phyloP scores from a whole-genome alignment of 805 yeast species.

The Ogataea parapolymorpha region DNA sequence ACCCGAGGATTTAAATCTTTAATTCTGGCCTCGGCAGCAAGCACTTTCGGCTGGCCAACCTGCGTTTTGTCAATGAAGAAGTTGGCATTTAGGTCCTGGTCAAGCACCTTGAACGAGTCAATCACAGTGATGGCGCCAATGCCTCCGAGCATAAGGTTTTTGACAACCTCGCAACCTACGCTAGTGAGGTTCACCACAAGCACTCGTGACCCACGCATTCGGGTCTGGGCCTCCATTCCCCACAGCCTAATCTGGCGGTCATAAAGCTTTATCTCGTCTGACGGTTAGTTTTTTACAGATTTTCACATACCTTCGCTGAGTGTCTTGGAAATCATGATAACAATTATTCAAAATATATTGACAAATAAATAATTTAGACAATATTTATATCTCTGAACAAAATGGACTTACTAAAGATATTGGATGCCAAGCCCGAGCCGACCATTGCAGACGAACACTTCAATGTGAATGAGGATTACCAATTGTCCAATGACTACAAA shows the following conservation, averaged over 20 bases:
- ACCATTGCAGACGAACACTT: slow-evolving; percentile 59
- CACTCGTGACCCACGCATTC: slow-evolving; percentile 68
- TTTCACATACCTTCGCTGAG: slow-evolving; percentile 16
- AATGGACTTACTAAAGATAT: slow-evolving; percentile 72
- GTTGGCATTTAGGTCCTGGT: slow-evolving; percentile 67
- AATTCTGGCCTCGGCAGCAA: slow-evolving; percentile 53
- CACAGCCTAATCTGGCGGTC: slow-evolving; percentile 94
- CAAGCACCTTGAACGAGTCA: slow-evolving; percentile 53
- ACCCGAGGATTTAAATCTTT: slow-evolving; percentile 81
- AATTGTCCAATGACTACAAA: slow-evolving; percentile 60
- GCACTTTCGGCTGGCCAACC: slow-evolving; percentile 54
- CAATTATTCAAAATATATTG: neutral
- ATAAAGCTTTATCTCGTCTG: slow-evolving; percentile 84
- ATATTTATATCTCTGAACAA: neutral
- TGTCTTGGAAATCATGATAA: slow-evolving; percentile 4
- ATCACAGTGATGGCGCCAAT: slow-evolving; percentile 71
- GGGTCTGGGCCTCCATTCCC: slow-evolving; percentile 90
- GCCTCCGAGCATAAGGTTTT: slow-evolving; percentile 86
- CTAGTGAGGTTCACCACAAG: slow-evolving; percentile 72
- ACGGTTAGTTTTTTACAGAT: neutral
- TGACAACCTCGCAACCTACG: slow-evolving; percentile 76
- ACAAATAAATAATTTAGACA: neutral
- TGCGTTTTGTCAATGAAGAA: slow-evolving; percentile 61
- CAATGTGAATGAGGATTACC: slow-evolving; percentile 33
- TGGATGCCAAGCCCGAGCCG: slow-evolving; percentile 85